Evolutionary conservation across 352 stramenopile species (phyloP).

Genomic region (Pythium brassicae): DNA sequence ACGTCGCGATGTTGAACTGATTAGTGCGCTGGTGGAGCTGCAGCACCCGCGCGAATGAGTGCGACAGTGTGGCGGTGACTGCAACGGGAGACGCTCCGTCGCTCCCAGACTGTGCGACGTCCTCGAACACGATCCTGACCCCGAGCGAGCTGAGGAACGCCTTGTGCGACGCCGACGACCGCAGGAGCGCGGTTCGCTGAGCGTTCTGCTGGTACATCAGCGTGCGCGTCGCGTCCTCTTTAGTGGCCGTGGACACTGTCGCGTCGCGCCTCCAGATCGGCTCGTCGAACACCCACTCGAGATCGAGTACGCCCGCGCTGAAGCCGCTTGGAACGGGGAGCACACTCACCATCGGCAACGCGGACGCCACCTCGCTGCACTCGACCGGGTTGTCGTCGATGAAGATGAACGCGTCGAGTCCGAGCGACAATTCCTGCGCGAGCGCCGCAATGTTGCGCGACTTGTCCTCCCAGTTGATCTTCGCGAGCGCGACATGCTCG

Average conservation of each 20-base stretch:
- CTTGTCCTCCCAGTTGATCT: constrained; percentile 61
- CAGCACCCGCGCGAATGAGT: constrained; percentile 32
- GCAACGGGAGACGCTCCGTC: not conserved
- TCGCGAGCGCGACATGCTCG: constrained; percentile 40
- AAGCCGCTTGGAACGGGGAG: constrained; percentile 44
- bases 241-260: not conserved
- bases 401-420: constrained; percentile 64
- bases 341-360: constrained; percentile 44
- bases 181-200: constrained; percentile 28
- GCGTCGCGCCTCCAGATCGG: constrained; percentile 5
- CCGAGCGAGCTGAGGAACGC: constrained; percentile 65
- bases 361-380: constrained; percentile 49
- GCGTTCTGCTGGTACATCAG: constrained; percentile 56
- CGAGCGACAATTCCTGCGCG: constrained; percentile 45
- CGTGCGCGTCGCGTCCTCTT: constrained; percentile 48
- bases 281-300: constrained; percentile 54
- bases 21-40: constrained; percentile 75
- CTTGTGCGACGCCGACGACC: constrained; percentile 28
- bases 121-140: constrained; percentile 65
- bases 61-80: not conserved
- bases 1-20: constrained; percentile 65
- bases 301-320: constrained; percentile 23
- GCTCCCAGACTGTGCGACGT: constrained; percentile 10
- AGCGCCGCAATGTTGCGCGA: constrained; percentile 54
- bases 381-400: constrained; percentile 73